Conservation (phyloP, 805 yeast species). For the Schizosaccharomyces japonicus region DNA sequence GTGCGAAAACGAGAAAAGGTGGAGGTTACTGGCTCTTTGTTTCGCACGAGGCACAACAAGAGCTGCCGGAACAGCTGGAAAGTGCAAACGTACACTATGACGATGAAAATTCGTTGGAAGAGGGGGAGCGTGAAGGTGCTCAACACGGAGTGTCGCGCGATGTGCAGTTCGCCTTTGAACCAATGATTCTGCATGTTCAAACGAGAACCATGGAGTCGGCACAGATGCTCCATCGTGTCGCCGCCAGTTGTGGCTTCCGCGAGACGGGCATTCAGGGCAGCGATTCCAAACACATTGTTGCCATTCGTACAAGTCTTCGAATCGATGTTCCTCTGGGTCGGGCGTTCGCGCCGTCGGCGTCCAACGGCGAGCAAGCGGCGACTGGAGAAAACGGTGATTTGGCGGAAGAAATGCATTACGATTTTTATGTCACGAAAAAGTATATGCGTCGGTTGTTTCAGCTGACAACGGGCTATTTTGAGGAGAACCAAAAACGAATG, state of each 20-base stretch:
- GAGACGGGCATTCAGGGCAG: constrained; percentile 72
- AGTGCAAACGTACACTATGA: constrained; percentile 7
- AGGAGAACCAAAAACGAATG: constrained; percentile 38
- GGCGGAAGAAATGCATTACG: constrained; percentile 10
- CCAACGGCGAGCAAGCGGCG: no score
- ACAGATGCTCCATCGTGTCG: constrained; percentile 34
- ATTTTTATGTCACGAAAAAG: background rate
- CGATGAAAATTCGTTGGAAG: background rate
- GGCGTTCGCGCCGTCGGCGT: constrained; percentile 14
- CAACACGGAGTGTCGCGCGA: constrained; percentile 19
- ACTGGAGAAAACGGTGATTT: no score
- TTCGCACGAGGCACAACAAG: constrained; percentile 33
- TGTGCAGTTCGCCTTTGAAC: constrained; percentile 59
- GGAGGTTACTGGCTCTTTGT: constrained; percentile 71
- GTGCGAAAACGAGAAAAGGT: constrained; percentile 31
- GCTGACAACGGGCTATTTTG: constrained; percentile 37
- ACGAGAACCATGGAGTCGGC: constrained; percentile 42
- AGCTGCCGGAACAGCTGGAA: constrained; percentile 18
- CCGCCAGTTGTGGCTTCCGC: constrained; percentile 68
- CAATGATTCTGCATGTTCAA: constrained; percentile 62
- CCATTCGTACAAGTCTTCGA: constrained; percentile 46
- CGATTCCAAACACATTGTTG: constrained; percentile 25
- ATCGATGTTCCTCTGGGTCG: constrained; percentile 59
- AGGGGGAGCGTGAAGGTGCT: background rate
- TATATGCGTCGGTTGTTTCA: background rate